Evolutionary conservation across 176 grass and related monocot species (phyloP), one percentile per base, ranked within the genome.

Genomic region (Oryza nivara): DNA sequence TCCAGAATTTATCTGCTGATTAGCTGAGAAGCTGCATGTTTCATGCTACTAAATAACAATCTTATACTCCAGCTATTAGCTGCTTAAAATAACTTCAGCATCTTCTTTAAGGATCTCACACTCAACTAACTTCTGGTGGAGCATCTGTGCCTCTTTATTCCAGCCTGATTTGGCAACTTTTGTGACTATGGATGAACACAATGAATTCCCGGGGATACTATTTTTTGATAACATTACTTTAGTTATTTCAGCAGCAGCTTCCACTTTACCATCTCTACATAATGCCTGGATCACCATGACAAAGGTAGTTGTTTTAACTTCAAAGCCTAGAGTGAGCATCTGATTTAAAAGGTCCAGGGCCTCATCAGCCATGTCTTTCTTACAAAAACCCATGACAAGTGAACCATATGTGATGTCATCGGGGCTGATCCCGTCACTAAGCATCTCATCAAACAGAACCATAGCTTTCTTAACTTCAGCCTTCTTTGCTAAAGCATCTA

Each of bases 341-440:
- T 67, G 84, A 81, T 88, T 86, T 74, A 94, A 83, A 72, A 92
- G 72, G 47, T 83, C 65, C 56, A 89, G 35, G 72, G 89, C 92
- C 68, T 92, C 82, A 1, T 88, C 72, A 22, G 86, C 38, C 87
- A 89, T 92, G 63, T 86, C 82, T 72, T 90, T 85, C 77, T 89
- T 94, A 67, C 92, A 90, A 68, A 88, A 94, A 11, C 87, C 89
- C 92, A 94, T 90, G 80, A 94, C 79, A 61, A 94, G 84, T 68
- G 92, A 94, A 79, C 92, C 89, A 12, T 92, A 89, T 15, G 87
- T 94, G 56, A 92, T 89, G 32, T 85, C 85, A 85, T 94, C 89
- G 14, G 92, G 92, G 77, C 40, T 54, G 69, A 94, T 92, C 46
- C 82, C 85, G 68, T 89, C 89, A 72, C 28, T 78, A 23, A 79